These are phyloP conservation scores for Penicillium desertorum DNA, from an alignment of 495 filamentous ascomycete genomes.

Conservation along the genomic window DNA sequence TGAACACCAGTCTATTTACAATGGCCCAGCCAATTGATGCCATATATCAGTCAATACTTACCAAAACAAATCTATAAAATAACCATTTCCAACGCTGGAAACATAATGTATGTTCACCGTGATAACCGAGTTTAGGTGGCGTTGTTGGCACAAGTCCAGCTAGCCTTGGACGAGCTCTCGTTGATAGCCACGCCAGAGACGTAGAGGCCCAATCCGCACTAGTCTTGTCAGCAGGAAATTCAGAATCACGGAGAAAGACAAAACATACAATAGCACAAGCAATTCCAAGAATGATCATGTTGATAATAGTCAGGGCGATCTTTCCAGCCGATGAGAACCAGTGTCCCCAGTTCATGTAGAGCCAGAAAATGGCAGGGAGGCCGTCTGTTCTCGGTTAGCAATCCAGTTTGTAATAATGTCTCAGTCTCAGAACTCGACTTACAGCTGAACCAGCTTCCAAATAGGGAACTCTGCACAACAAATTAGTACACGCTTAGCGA, in stretches of 20 bases:
- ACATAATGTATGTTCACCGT: background rate
- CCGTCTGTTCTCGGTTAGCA: slow-evolving; percentile 27
- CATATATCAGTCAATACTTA: background rate
- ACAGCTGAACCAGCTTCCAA: slow-evolving; percentile 45
- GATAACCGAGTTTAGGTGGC: slow-evolving; percentile 10
- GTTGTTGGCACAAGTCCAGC: slow-evolving; percentile 38
- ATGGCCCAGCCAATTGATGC: slow-evolving; percentile 1
- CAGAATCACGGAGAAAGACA: background rate
- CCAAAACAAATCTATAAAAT: background rate
- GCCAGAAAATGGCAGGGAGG: slow-evolving; percentile 40
- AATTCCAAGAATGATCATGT: slow-evolving; percentile 53
- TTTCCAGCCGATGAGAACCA: slow-evolving; percentile 47
- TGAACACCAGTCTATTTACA: slow-evolving; percentile 9
- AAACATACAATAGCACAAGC: slow-evolving; percentile 38
- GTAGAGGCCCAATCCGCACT: slow-evolving; percentile 42
- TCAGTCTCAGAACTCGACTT: slow-evolving; percentile 1
- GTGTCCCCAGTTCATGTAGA: slow-evolving; percentile 52
- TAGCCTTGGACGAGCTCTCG: slow-evolving; percentile 30
- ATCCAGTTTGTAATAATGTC: background rate
- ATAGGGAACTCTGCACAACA: slow-evolving; percentile 27
- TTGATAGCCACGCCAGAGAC: slow-evolving; percentile 40
- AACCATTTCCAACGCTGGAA: background rate
- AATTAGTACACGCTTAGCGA: slow-evolving; percentile 9
- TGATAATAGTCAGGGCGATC: slow-evolving; percentile 44
- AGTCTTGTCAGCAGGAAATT: slow-evolving; percentile 12